Evolutionary conservation across 441 rosid genomes (phyloP), one percentile per base, ranked within the genome.

Genomic region (Erysimum cheiri): DNA sequence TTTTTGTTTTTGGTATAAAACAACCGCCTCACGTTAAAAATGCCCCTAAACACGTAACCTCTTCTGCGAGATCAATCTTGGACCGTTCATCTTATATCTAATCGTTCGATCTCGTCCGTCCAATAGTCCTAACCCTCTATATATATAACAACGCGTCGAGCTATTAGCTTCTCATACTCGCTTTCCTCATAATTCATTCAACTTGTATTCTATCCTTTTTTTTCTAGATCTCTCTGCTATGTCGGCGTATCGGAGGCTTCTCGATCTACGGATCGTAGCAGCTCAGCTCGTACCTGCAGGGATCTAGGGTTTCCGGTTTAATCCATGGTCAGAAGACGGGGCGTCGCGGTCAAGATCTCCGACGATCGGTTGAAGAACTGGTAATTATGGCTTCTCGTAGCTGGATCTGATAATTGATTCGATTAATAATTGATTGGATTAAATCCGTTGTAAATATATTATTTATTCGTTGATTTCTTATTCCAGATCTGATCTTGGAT

Each of bases 1-100:
- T 4, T 41, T 28, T 43, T 32, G 24, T 4, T 3, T 53, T 14
- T 3, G 0, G 48, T 13, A 50, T 67, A 41, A 66, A 74, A 67
- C 73, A 68, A 67, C 78, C 69, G 54, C 53, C 73, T 74, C 50
- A n/a, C 73, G 55, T 61, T 74, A 60, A 68, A 52, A 61, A 13
- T 44, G 37, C 63, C 50, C 0, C 8, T 24, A 32, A 53, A 73
- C 57, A 74, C 78, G 78, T 67, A 60, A 46, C 35, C 33, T 24
- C 57, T 8, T 3, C 9, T 19, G 41, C 56, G 10, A 63, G 40
- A 47, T 55, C 8, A 14, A 2, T 68, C 50, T 13, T 56, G 0
- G 13, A 39, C 70, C 74, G 74, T 75, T 2, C 40, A 69, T 75
- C 50, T 31, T 10, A n/a, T 1, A 44, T n/a, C 13, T 39, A 56